Evolutionary conservation across 192 early-diverging fungal genomes (phyloP).

Genomic region (Thoreauomyces humboldtii): DNA sequence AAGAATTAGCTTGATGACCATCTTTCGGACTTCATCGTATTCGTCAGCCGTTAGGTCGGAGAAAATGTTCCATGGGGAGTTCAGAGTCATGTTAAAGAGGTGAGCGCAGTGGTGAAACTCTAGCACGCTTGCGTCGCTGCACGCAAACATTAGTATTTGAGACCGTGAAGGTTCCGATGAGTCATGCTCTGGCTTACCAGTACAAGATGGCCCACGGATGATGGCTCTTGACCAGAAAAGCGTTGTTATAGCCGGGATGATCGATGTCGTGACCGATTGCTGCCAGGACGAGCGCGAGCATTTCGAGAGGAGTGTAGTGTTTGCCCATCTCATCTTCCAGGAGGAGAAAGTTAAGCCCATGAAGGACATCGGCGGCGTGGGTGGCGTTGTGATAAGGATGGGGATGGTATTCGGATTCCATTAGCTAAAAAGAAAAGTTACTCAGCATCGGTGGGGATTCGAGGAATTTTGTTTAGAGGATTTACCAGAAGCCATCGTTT

Average conservation of each 20-base stretch:
- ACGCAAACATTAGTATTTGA: background rate
- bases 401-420: constrained; percentile 47
- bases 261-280: constrained; percentile 57
- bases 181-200: constrained; percentile 11
- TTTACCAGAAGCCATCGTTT: constrained; percentile 44
- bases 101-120: constrained; percentile 56
- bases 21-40: constrained; percentile 43
- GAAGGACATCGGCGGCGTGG: constrained; percentile 58
- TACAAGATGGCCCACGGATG: constrained; percentile 48
- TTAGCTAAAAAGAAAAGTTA: constrained; percentile 21
- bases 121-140: constrained; percentile 39
- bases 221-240: constrained; percentile 50
- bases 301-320: constrained; percentile 39
- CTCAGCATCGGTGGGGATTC: background rate
- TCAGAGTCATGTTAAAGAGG: constrained; percentile 43
- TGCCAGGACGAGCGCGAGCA: constrained; percentile 36
- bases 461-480: background rate
- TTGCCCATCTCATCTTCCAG: constrained; percentile 29
- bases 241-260: constrained; percentile 49
- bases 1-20: constrained; percentile 43
- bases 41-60: constrained; percentile 40
- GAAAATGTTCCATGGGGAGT: constrained; percentile 48
- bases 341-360: constrained; percentile 46
- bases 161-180: background rate
- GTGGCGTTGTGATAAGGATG: constrained; percentile 58